Conservation (phyloP, 23 red algal species). For the Pyropia yezoensis region DNA sequence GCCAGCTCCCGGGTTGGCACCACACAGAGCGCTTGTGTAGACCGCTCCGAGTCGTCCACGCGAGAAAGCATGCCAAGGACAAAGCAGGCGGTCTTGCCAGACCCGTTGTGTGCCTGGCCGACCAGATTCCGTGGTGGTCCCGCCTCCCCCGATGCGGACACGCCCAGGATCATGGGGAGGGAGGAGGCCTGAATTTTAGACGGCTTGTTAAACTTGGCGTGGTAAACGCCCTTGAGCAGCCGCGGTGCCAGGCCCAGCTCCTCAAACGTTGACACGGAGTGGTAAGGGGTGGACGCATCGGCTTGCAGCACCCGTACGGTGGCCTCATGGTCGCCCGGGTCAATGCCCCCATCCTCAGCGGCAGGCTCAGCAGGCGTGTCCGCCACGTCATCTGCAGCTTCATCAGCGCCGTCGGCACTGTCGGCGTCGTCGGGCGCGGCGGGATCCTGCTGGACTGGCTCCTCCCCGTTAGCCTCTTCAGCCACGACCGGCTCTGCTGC, state of each 20-base stretch:
- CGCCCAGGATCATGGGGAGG: conserved; percentile 72
- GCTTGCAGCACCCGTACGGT: conserved; percentile 72
- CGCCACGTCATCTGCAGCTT: too few relatives aligned
- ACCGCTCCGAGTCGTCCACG: conserved; percentile 27
- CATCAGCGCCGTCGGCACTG: too few relatives aligned
- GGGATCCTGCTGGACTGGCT: too few relatives aligned
- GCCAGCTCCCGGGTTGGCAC: conserved; percentile 94
- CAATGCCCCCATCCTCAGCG: conserved; percentile 37
- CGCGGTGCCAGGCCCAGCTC: conserved; percentile 58
- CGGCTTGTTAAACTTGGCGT: conserved; percentile 93
- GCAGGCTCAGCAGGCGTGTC: not conserved
- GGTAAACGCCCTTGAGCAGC: conserved; percentile 85
- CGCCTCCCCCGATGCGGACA: conserved; percentile 14
- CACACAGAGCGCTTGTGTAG: conserved; percentile 78
- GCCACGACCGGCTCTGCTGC: too few relatives aligned
- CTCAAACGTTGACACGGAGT: conserved; percentile 81
- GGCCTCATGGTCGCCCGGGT: conserved; percentile 48
- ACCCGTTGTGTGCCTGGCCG: conserved; percentile 92
- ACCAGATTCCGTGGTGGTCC: conserved; percentile 56
- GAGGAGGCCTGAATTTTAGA: conserved; percentile 91
- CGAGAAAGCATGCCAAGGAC: conserved; percentile 86
- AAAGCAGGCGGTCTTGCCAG: conserved; percentile 95
- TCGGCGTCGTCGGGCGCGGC: too few relatives aligned
- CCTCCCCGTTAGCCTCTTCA: too few relatives aligned
- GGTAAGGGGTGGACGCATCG: conserved; percentile 69